phyloP scores from a whole-genome alignment of 306 rosid species.

The Hylodesmum podocarpum region DNA sequence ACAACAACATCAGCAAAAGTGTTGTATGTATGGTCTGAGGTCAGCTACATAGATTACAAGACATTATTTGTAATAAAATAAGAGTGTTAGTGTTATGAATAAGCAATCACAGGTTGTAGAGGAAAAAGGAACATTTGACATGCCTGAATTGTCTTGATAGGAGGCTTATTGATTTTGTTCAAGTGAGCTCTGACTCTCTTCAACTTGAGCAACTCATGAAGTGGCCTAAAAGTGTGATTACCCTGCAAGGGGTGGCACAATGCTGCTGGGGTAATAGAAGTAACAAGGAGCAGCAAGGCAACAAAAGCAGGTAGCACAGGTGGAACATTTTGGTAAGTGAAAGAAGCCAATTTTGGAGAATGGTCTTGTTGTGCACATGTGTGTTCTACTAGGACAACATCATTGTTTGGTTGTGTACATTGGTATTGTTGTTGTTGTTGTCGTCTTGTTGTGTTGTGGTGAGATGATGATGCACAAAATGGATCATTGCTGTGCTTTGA shows the following conservation, averaged over 20 bases:
- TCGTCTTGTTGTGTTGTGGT: conserved; percentile 46
- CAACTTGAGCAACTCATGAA: conserved; percentile 42
- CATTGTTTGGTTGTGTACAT: conserved; percentile 51
- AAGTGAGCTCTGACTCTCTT: conserved; percentile 47
- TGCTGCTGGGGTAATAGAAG: conserved; percentile 55
- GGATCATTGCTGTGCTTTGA: conserved; percentile 47
- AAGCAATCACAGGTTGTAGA: neutral
- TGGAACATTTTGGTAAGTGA: conserved; percentile 27
- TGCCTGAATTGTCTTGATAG: conserved; percentile 90
- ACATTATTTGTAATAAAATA: neutral
- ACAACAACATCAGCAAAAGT: no score
- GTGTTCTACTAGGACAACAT: conserved; percentile 42
- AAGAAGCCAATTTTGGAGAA: conserved; percentile 49
- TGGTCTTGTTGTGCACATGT: conserved; percentile 44
- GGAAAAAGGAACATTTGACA: neutral
- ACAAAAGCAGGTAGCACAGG: conserved; percentile 55
- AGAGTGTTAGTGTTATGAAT: neutral
- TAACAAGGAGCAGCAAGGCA: conserved; percentile 55
- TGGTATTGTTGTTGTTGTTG: conserved; percentile 61
- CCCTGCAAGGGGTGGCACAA: conserved; percentile 41
- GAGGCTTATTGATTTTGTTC: conserved; percentile 72
- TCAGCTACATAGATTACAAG: neutral
- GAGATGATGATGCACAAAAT: conserved; percentile 35
- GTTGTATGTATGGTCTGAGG: no score
- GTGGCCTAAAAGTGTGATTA: conserved; percentile 60